phyloP scores from a whole-genome alignment of 345 rosid genomes.

The Gossypium herbaceum region DNA sequence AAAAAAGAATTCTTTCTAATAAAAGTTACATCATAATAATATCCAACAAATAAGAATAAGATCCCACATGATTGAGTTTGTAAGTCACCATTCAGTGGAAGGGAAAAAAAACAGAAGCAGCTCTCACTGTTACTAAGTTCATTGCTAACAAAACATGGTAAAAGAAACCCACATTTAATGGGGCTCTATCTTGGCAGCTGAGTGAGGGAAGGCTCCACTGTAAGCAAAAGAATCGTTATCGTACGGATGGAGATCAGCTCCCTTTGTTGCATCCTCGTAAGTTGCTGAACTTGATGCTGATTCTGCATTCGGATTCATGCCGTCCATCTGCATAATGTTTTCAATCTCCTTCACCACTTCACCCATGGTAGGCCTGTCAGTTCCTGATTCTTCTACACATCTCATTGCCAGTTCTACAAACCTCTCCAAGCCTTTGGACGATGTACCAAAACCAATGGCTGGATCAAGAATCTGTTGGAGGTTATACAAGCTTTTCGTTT shows the following conservation, averaged over 20 bases:
- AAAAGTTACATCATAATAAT: not conserved
- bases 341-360: constrained; percentile 77
- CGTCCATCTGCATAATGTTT: constrained; percentile 53
- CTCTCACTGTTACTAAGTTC: constrained; percentile 21
- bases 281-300: constrained; percentile 45
- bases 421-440: constrained; percentile 54
- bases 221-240: constrained; percentile 8
- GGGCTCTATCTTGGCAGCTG: not conserved
- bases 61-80: not conserved
- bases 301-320: constrained; percentile 52
- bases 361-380: constrained; percentile 65
- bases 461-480: constrained; percentile 68
- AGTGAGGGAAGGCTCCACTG: not conserved
- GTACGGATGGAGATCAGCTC: constrained; percentile 9
- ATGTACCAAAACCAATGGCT: constrained; percentile 36
- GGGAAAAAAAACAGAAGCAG: not conserved
- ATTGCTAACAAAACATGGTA: not conserved
- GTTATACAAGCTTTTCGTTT: constrained; percentile 47
- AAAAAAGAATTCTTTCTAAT: constrained; percentile 3
- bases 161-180: not conserved
- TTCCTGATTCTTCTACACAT: constrained; percentile 61
- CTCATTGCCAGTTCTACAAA: constrained; percentile 61
- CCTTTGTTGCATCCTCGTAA: constrained; percentile 6
- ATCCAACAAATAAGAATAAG: constrained; percentile 5
- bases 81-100: not conserved